These are phyloP conservation scores for Aspergillus awamori DNA, from an alignment of 2,329 filamentous ascomycete species.

Conservation along the genomic window DNA sequence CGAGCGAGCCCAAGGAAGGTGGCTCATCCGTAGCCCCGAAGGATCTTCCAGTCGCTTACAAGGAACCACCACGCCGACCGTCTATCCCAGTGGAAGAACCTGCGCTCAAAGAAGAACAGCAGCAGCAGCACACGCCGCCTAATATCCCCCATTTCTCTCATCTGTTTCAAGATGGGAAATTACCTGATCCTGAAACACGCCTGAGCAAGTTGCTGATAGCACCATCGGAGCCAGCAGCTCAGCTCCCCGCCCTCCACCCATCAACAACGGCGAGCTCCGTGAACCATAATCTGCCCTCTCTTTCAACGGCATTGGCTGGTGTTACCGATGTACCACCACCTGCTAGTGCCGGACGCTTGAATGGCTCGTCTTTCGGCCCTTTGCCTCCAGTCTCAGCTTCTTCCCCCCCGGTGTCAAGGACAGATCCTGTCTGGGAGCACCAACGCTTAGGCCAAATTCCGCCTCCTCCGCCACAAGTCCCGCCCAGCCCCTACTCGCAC, in stretches of 20 bases:
- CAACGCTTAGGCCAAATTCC: slow-evolving; percentile 34
- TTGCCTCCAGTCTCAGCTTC: slow-evolving; percentile 28
- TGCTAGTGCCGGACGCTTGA: slow-evolving; percentile 30
- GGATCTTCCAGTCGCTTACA: not conserved
- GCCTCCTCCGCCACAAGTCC: slow-evolving; percentile 31
- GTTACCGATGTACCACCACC: slow-evolving; percentile 29
- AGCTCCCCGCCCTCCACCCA: slow-evolving; percentile 45
- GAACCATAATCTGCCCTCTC: slow-evolving; percentile 45
- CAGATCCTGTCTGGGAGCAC: slow-evolving; percentile 34
- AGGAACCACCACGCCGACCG: not conserved
- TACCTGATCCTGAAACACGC: slow-evolving; percentile 24
- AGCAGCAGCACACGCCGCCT: slow-evolving; percentile 25
- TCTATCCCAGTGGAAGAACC: not conserved
- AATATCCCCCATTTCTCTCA: not conserved
- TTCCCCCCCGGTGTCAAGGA: slow-evolving; percentile 30
- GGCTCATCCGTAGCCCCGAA: not conserved
- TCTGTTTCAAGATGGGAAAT: slow-evolving; percentile 1
- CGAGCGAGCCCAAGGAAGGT: not conserved
- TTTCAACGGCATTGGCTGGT: slow-evolving; percentile 42
- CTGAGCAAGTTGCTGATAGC: slow-evolving; percentile 39
- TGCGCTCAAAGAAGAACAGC: slow-evolving; percentile 5
- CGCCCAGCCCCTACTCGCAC: slow-evolving; percentile 40
- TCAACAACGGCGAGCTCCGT: slow-evolving; percentile 38
- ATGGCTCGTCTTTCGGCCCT: slow-evolving; percentile 28
- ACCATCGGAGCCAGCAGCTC: slow-evolving; percentile 32